Evolutionary conservation across 352 stramenopile species (phyloP).

Genomic region (Phytophthora quininea): DNA sequence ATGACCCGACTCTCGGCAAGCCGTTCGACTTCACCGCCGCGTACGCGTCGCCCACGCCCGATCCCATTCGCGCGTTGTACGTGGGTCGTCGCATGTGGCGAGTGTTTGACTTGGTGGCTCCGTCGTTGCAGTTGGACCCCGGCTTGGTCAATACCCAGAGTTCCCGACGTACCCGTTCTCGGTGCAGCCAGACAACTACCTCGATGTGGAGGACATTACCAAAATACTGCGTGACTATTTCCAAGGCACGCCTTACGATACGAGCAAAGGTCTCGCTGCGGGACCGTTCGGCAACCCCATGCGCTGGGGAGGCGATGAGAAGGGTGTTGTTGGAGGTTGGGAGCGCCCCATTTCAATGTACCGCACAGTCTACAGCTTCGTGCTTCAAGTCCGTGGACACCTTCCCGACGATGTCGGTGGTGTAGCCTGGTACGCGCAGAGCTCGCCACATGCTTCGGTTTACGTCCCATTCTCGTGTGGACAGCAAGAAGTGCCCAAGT

Average conservation of each 20-base stretch:
- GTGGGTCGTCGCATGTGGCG: slow-evolving; percentile 90
- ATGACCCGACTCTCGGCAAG: slow-evolving; percentile 46
- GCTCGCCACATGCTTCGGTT: slow-evolving; percentile 69
- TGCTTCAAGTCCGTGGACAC: slow-evolving; percentile 53
- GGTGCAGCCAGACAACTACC: slow-evolving; percentile 70
- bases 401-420: slow-evolving; percentile 61
- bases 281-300: slow-evolving; percentile 92
- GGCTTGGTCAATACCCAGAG: slow-evolving; percentile 60
- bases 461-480: slow-evolving; percentile 79
- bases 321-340: slow-evolving; percentile 74
- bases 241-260: slow-evolving; percentile 89
- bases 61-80: slow-evolving; percentile 69
- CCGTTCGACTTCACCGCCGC: slow-evolving; percentile 76
- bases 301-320: slow-evolving; percentile 74
- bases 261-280: slow-evolving; percentile 80
- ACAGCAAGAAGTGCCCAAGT: slow-evolving; percentile 51
- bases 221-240: slow-evolving; percentile 90
- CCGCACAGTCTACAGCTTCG: slow-evolving; percentile 90
- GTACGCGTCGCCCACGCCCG: slow-evolving; percentile 59
- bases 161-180: slow-evolving; percentile 90
- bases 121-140: slow-evolving; percentile 77
- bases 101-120: slow-evolving; percentile 81
- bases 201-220: slow-evolving; percentile 76
- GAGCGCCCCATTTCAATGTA: slow-evolving; percentile 93
- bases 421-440: slow-evolving; percentile 73